Evolutionary conservation across 108 stramenopile genomes (phyloP).

Genomic region (Skeletonema menzelii): DNA sequence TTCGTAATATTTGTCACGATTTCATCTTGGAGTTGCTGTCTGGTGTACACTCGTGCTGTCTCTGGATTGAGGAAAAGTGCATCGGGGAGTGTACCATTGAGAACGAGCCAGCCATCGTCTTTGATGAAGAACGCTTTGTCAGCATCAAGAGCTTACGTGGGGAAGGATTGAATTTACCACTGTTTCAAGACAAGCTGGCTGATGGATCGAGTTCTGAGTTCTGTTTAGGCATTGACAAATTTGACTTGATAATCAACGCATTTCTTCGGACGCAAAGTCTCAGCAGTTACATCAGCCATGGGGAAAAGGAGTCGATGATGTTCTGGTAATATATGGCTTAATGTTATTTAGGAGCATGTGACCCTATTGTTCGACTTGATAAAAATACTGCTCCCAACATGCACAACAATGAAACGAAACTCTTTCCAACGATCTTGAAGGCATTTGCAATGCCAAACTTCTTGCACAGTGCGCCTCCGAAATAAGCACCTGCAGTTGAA

Average conservation of each 20-base stretch:
- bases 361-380: not conserved
- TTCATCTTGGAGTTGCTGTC: slow-evolving; percentile 71
- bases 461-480: slow-evolving; percentile 33
- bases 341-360: slow-evolving; percentile 1
- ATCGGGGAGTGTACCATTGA: not conserved
- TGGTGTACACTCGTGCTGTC: slow-evolving; percentile 69
- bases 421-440: slow-evolving; percentile 28
- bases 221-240: slow-evolving; percentile 61
- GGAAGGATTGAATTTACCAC: slow-evolving; percentile 27
- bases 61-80: slow-evolving; percentile 74
- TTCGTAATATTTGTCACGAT: slow-evolving; percentile 27
- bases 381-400: slow-evolving; percentile 14
- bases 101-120: slow-evolving; percentile 68
- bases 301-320: slow-evolving; percentile 67
- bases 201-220: slow-evolving; percentile 17
- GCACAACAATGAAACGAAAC: slow-evolving; percentile 32
- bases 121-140: slow-evolving; percentile 86
- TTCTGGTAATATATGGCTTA: slow-evolving; percentile 28
- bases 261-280: slow-evolving; percentile 85
- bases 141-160: slow-evolving; percentile 63
- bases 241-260: slow-evolving; percentile 73
- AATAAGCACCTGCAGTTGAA: slow-evolving; percentile 30
- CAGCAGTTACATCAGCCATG: slow-evolving; percentile 66
- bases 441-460: slow-evolving; percentile 16
- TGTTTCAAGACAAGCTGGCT: slow-evolving; percentile 30